Base-by-base conservation (phyloP, 73 alveolate species). In the Tetrahymena borealis region DNA sequence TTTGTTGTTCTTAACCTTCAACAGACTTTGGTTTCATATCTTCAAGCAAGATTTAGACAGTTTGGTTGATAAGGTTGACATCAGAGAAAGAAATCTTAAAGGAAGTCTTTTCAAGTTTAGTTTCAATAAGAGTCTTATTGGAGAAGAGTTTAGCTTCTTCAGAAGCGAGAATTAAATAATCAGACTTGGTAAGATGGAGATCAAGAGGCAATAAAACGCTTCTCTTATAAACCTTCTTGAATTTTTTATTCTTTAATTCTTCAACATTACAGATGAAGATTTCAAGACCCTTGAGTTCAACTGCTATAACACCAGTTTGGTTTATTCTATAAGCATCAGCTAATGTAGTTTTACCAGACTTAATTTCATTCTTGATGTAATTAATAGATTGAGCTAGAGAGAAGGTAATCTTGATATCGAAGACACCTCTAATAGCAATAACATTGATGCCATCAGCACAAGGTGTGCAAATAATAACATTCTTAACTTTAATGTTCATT, bases 391-490 rank as follows among this genome's bases (percentile, higher is more conserved):
- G 28, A 60, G 85, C 85, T 60, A 24, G 85, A 60, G 85, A 60
- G 85, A 93, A 79, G 20, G 24, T 90, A 24, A 93, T 32, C 38
- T 20, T n/a, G 24, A 93, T 93, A 11, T 93, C 95, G 20, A 93
- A 79, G 9, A 85, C 39, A 8, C 95, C 95, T 85, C 95, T 39
- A 85, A 93, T 85, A 2, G 95, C 91, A 20, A 93, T 38, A 5
- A 93, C 90, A 40, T 85, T 93, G 16, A 38, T 60, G 33, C 91
- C 92, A 10, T 79, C 85, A 18, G 60, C 39, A 0, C 93, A 32
- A 35, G 95, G 93, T 0, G 91, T 43, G 78, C 95, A 93, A 15
- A 92, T 93, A 18, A 93, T 93, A 32, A 93, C 95, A 93, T 93
- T 93, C 15, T 43, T 93, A 37, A 93, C 32, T 0, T 40, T n/a